These are phyloP conservation scores for Geranium incanum DNA, from an alignment of 441 rosid genomes.

Conservation along the genomic window DNA sequence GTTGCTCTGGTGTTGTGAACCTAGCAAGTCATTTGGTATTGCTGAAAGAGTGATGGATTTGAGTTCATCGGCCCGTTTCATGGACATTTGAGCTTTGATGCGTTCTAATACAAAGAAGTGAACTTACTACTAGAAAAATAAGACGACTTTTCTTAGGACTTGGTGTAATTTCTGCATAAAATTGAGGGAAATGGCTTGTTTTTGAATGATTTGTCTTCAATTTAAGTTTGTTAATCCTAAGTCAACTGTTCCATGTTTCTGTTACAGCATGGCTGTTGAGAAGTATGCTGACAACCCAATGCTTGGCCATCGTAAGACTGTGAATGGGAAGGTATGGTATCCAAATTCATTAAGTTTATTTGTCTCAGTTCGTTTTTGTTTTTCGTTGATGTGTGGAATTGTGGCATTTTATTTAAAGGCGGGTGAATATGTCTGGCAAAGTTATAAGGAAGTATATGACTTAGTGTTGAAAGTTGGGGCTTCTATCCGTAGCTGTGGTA, in stretches of 20 bases:
- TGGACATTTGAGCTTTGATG: conserved; percentile 5
- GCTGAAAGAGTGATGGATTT: not conserved
- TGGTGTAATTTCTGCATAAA: not conserved
- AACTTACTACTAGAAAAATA: not conserved
- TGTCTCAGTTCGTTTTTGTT: conserved; percentile 1
- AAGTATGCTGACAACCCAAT: conserved; percentile 62
- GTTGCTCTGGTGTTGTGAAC: not conserved
- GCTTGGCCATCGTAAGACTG: conserved; percentile 75
- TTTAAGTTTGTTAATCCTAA: not conserved
- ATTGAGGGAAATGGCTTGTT: not conserved
- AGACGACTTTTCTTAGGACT: too few species aligned
- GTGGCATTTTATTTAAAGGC: conserved; percentile 36
- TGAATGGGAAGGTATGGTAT: conserved; percentile 54
- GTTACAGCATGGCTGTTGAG: conserved; percentile 61
- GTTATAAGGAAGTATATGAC: conserved; percentile 71
- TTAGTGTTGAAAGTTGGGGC: conserved; percentile 67
- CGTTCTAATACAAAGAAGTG: not conserved
- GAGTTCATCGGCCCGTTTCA: not conserved
- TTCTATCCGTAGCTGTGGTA: conserved; percentile 69
- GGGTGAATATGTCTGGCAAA: conserved; percentile 73
- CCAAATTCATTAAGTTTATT: not conserved
- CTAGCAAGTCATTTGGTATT: not conserved
- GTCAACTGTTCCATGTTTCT: conserved; percentile 14
- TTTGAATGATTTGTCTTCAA: conserved; percentile 1
- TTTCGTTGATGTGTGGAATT: conserved; percentile 2